These are phyloP conservation scores for Anisodus acutangulus DNA, from an alignment of 257 asterid species.

Conservation along the genomic window DNA sequence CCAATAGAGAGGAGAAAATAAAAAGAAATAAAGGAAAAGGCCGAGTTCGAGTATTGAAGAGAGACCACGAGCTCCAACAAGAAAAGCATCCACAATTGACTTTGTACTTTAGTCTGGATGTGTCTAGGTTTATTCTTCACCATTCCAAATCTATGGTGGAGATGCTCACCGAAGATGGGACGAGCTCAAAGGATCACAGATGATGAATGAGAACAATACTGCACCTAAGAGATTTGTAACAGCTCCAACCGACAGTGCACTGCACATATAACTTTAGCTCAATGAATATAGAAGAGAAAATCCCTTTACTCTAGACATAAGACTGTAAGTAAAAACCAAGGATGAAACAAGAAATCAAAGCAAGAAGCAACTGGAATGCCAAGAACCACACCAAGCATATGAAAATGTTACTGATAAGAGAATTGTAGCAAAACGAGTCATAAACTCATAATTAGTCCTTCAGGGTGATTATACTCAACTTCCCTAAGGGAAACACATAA, in stretches of 20 bases:
- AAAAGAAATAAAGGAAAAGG: not conserved
- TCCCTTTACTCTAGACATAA: not conserved
- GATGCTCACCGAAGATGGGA: not conserved
- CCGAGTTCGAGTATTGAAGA: not conserved
- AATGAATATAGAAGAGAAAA: not conserved
- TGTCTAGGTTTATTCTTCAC: not conserved
- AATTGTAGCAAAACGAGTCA: not conserved
- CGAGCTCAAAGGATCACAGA: conserved; percentile 2
- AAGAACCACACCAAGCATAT: not conserved
- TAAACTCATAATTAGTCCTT: not conserved
- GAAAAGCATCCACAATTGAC: not conserved
- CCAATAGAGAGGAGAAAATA: not conserved
- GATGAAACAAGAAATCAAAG: not conserved
- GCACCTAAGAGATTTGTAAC: conserved; percentile 1
- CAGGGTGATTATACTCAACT: not conserved
- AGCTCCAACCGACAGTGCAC: conserved; percentile 25
- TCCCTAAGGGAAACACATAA: not conserved
- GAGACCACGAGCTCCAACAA: not conserved
- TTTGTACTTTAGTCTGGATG: conserved; percentile 1
- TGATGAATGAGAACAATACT: conserved; percentile 22
- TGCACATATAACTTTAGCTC: conserved; percentile 25
- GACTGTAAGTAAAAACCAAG: not conserved
- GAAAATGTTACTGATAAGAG: conserved; percentile 14
- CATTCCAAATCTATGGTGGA: not conserved
- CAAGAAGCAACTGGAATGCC: not conserved